Evolutionary conservation across 371 early-diverging fungal genomes (phyloP).

Genomic region (Mucor velutinosus): DNA sequence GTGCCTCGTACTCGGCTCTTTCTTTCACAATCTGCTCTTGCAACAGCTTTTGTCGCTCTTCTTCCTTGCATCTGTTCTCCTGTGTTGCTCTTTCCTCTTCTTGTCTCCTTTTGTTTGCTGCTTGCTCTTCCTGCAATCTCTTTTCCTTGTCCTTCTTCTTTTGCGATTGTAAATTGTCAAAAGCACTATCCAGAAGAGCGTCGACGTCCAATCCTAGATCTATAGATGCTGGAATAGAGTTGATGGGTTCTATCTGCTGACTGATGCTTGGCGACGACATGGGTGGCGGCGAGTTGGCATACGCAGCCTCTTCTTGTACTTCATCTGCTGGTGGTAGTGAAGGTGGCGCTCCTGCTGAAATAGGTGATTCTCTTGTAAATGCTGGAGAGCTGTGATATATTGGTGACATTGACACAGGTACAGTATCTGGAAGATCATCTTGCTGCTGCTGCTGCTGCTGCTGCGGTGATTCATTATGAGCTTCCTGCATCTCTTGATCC

Average conservation of each 20-base stretch:
- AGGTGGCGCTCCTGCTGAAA: neutral
- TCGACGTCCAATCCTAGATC: neutral
- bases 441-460: too few species aligned
- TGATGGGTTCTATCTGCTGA: neutral
- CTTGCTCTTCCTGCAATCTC: neutral
- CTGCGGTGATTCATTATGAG: neutral
- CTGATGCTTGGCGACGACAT: neutral
- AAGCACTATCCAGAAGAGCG: neutral
- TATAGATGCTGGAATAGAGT: neutral
- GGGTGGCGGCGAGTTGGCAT: neutral
- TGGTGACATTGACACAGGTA: neutral
- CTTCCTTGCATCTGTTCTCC: neutral
- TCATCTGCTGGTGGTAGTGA: too few species aligned
- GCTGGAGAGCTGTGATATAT: neutral
- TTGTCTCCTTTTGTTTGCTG: neutral
- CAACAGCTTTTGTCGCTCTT: neutral
- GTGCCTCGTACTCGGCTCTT: neutral
- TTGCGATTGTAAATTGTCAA: neutral
- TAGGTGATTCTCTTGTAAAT: neutral
- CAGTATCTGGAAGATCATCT: neutral
- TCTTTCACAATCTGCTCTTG: neutral
- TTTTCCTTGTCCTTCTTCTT: neutral
- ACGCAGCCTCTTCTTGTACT: neutral
- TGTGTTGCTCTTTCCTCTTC: neutral
- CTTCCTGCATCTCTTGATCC: neutral